These are phyloP conservation scores for Dioszegia hungarica DNA, from an alignment of 768 basidiomycete genomes.

Conservation along the genomic window DNA sequence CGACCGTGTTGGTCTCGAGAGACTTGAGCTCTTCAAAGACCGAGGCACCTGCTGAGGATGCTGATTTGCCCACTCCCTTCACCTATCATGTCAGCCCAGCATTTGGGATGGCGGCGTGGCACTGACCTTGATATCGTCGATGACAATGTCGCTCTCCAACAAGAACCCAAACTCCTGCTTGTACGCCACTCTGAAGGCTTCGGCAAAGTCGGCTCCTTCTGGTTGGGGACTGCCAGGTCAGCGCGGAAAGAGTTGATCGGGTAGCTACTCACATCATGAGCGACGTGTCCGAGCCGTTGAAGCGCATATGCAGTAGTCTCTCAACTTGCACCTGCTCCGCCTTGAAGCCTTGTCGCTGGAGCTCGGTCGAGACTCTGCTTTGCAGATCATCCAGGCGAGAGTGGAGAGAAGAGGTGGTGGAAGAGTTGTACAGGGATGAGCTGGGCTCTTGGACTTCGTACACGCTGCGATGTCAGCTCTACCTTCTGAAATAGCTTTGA, in stretches of 20 bases:
- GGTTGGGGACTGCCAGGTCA: conserved; percentile 33
- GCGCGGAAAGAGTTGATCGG: background rate
- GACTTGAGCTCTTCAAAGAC: conserved; percentile 68
- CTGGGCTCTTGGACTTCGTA: conserved; percentile 80
- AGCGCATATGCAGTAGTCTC: conserved; percentile 53
- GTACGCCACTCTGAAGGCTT: conserved; percentile 73
- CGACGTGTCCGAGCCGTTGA: conserved; percentile 62
- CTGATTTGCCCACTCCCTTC: conserved; percentile 62
- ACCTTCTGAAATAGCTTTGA: background rate
- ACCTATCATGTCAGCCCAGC: conserved; percentile 82
- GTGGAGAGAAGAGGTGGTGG: conserved; percentile 57
- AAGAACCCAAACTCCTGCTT: conserved; percentile 87
- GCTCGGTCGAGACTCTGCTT: conserved; percentile 60
- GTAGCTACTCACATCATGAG: conserved; percentile 62
- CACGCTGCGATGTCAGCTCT: background rate
- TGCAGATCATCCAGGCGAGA: conserved; percentile 66
- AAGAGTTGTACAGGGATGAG: conserved; percentile 66
- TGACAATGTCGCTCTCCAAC: conserved; percentile 77
- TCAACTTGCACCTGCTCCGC: conserved; percentile 67
- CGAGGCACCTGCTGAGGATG: conserved; percentile 61
- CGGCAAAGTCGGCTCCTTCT: conserved; percentile 67
- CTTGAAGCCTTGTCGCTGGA: conserved; percentile 76
- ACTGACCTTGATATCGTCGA: conserved; percentile 79
- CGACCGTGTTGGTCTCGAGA: conserved; percentile 53
- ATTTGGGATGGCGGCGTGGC: background rate